Conservation (phyloP, 805 yeast species). For the Priceomyces fermenticarens region DNA sequence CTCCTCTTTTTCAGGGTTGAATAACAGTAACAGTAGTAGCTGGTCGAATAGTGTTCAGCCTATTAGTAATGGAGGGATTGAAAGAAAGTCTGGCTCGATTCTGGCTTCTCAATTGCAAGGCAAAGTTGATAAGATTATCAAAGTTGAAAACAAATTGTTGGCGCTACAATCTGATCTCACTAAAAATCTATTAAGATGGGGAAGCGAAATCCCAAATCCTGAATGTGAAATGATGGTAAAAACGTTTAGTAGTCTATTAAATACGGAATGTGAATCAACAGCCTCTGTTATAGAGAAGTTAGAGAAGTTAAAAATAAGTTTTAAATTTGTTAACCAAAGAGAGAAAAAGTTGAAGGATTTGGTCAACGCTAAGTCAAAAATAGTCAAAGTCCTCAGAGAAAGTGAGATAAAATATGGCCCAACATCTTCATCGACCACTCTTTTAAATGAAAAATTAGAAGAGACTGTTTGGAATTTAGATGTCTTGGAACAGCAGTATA, state of each 20-base stretch:
- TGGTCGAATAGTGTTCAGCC: constrained; percentile 1
- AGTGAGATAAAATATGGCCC: constrained; percentile 46
- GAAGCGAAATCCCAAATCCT: constrained; percentile 32
- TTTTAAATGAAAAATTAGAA: constrained; percentile 51
- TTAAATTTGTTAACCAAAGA: constrained; percentile 46
- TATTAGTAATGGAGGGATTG: constrained; percentile 3
- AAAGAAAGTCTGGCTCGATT: constrained; percentile 5
- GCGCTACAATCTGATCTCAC: constrained; percentile 35
- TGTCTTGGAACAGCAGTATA: constrained; percentile 50
- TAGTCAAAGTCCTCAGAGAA: constrained; percentile 36
- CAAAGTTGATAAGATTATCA: constrained; percentile 23
- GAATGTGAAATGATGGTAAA: constrained; percentile 38
- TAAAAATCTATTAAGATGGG: constrained; percentile 43
- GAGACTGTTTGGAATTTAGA: constrained; percentile 49
- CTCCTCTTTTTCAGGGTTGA: constrained; percentile 8
- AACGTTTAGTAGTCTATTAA: constrained; percentile 38
- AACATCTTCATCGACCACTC: constrained; percentile 38
- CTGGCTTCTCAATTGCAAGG: constrained; percentile 9
- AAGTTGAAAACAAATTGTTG: constrained; percentile 35
- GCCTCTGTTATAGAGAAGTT: constrained; percentile 40
- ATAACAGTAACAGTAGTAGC: constrained; percentile 3
- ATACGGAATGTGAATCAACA: constrained; percentile 32
- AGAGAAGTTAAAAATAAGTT: constrained; percentile 41
- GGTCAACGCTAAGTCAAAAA: constrained; percentile 31
- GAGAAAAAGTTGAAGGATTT: constrained; percentile 47